Percentiles rank a stretch among this genome's conserved stretches.
phyloP scores from a whole-genome alignment of 176 grass and related monocot genomes.

The Oryza rufipogon region DNA sequence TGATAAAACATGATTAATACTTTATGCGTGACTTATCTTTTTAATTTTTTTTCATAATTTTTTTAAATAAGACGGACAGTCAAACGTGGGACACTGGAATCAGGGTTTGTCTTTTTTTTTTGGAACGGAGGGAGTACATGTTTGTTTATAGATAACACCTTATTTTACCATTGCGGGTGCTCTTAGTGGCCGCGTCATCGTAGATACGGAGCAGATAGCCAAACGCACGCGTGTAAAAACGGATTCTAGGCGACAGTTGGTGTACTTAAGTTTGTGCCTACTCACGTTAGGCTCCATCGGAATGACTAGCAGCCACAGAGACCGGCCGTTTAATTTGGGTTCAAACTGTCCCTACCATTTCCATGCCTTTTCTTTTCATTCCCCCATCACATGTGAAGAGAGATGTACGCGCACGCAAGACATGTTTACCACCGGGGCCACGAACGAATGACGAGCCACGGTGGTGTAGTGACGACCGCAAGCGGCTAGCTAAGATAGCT shows the following conservation, averaged over 20 bases:
- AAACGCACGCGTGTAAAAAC: neutral
- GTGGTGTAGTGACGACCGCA: neutral
- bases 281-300: too few species aligned
- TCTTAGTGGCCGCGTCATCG: neutral
- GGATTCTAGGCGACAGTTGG: neutral
- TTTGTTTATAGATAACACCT: too few species aligned
- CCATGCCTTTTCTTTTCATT: neutral
- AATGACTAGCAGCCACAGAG: neutral
- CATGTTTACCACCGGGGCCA: neutral
- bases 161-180: too few species aligned
- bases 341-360: neutral
- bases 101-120: too few species aligned
- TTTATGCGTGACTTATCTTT: too few species aligned
- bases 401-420: constrained; percentile 47
- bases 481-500: neutral
- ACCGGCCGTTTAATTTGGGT: too few species aligned
- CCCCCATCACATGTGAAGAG: constrained; percentile 34
- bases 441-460: neutral
- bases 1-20: too few species aligned
- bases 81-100: too few species aligned
- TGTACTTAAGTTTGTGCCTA: neutral
- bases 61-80: too few species aligned
- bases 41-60: too few species aligned
- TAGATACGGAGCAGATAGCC: neutral
- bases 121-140: too few species aligned